These are phyloP conservation scores for Saxophila tyrrhenica DNA, from an alignment of 495 filamentous ascomycete genomes.

Conservation along the genomic window DNA sequence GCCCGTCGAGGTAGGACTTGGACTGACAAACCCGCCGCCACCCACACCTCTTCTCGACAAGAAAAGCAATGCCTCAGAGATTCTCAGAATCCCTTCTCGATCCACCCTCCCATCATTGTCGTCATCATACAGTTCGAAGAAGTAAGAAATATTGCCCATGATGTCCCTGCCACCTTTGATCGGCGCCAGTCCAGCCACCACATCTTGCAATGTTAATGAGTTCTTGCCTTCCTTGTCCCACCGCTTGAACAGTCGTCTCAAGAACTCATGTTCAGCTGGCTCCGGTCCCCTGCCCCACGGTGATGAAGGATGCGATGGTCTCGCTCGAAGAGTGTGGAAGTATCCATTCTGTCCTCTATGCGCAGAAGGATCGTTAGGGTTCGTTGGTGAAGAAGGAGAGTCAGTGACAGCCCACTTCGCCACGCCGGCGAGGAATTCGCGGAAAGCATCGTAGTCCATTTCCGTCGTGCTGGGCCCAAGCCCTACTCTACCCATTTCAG, in stretches of 20 bases:
- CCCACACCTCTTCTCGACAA: slow-evolving; percentile 71
- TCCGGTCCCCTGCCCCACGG: slow-evolving; percentile 68
- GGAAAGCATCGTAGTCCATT: slow-evolving; percentile 95
- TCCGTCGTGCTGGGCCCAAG: slow-evolving; percentile 75
- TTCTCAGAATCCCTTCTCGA: slow-evolving; percentile 86
- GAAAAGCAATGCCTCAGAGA: slow-evolving; percentile 89
- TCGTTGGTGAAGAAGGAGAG: slow-evolving; percentile 45
- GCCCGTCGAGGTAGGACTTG: not conserved
- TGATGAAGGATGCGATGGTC: slow-evolving; percentile 29
- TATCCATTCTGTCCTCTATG: slow-evolving; percentile 33
- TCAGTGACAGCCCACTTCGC: slow-evolving; percentile 87
- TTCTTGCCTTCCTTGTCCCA: slow-evolving; percentile 72
- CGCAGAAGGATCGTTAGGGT: slow-evolving; percentile 34
- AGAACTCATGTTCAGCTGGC: slow-evolving; percentile 91
- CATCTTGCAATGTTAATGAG: slow-evolving; percentile 74
- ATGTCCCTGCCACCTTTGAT: slow-evolving; percentile 90
- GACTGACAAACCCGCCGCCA: not conserved
- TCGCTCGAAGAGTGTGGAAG: slow-evolving; percentile 37
- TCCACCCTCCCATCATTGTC: slow-evolving; percentile 87
- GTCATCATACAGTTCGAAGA: slow-evolving; percentile 95
- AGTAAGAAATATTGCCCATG: slow-evolving; percentile 93
- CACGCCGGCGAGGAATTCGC: slow-evolving; percentile 82
- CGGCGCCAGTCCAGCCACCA: slow-evolving; percentile 77
- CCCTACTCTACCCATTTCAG: slow-evolving; percentile 72
- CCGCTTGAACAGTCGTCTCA: slow-evolving; percentile 73